phyloP scores from a whole-genome alignment of 164 flowering plant species.

The Vitis cinerea region DNA sequence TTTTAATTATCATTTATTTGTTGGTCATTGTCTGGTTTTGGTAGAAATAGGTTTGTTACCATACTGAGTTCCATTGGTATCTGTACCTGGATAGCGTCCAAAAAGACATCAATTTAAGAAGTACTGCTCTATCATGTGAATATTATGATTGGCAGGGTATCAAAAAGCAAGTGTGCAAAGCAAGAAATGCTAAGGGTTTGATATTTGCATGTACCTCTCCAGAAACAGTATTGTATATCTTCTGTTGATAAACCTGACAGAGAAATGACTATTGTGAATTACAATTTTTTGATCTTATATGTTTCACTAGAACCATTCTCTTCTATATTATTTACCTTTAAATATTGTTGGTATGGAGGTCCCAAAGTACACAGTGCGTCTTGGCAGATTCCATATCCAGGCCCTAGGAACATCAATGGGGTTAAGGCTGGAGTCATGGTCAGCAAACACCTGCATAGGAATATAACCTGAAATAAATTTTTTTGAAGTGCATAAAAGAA shows the following conservation, averaged over 20 bases:
- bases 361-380: slow-evolving; percentile 87
- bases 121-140: too few relatives aligned
- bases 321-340: slow-evolving; percentile 51
- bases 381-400: slow-evolving; percentile 76
- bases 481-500: not conserved
- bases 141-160: too few relatives aligned
- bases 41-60: too few relatives aligned
- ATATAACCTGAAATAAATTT: not conserved
- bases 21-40: too few relatives aligned
- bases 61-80: too few relatives aligned
- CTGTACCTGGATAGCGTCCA: too few relatives aligned
- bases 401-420: slow-evolving; percentile 84
- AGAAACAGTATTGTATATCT: slow-evolving; percentile 57
- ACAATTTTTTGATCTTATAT: not conserved
- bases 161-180: not conserved
- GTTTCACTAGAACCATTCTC: not conserved
- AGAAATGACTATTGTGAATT: slow-evolving; percentile 5
- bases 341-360: slow-evolving; percentile 84
- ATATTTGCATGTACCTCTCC: slow-evolving; percentile 43
- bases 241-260: slow-evolving; percentile 45
- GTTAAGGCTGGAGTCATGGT: slow-evolving; percentile 76
- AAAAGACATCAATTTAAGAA: too few relatives aligned
- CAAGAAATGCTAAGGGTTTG: not conserved
- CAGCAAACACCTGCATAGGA: slow-evolving; percentile 81
- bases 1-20: too few relatives aligned